Conservation (phyloP, 305 asterid genomes). For the Fraxinus paxiana region DNA sequence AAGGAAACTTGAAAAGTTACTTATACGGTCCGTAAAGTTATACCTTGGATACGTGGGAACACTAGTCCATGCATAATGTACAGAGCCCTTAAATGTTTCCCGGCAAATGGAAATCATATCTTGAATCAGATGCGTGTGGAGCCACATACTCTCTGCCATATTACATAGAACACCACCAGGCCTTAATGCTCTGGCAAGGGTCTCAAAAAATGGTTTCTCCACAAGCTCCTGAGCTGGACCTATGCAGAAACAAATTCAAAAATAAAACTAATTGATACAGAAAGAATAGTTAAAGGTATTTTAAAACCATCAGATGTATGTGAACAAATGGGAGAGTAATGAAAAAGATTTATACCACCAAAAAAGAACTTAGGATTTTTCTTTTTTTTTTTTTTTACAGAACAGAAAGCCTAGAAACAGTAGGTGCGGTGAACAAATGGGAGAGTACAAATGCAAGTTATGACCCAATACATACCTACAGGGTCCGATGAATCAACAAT, state of each 20-base stretch:
- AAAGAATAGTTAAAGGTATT: background rate
- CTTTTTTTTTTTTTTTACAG: background rate
- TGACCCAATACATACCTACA: constrained; percentile 56
- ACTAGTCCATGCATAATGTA: constrained; percentile 86
- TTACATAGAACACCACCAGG: constrained; percentile 96
- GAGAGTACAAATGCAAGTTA: background rate
- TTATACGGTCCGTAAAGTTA: background rate
- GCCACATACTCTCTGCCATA: constrained; percentile 99
- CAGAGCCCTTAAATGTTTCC: constrained; percentile 75
- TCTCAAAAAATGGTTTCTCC: constrained; percentile 85
- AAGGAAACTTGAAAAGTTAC: background rate
- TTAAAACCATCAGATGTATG: background rate
- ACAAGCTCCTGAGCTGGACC: constrained; percentile 96
- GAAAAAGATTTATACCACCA: background rate
- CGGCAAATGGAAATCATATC: constrained; percentile 75
- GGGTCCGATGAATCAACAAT: constrained; percentile 97
- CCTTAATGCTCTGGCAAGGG: constrained; percentile 70
- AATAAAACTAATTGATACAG: background rate
- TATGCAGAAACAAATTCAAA: constrained; percentile 24
- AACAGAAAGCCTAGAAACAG: background rate
- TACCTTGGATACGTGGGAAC: constrained; percentile 99
- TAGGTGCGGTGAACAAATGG: too few relatives aligned
- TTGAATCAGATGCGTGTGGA: constrained; percentile 87
- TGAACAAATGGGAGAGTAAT: background rate
- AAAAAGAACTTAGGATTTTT: background rate